phyloP scores from a whole-genome alignment of 306 rosid species.

The Psophocarpus tetragonolobus region DNA sequence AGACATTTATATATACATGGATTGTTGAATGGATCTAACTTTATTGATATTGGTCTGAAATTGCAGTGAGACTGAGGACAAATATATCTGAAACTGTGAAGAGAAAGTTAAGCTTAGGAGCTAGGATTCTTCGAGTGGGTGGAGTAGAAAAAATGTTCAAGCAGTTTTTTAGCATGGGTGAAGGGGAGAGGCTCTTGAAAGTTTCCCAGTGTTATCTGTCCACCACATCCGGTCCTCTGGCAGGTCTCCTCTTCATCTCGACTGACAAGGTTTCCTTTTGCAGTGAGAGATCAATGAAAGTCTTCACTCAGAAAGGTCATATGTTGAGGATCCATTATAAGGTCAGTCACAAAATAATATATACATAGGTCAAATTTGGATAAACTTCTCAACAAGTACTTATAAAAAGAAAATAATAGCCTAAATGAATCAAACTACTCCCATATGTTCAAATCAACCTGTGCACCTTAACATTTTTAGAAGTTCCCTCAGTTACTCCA shows the following conservation, averaged over 20 bases:
- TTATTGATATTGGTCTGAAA: not conserved
- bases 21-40: not conserved
- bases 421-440: not conserved
- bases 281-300: constrained; percentile 65
- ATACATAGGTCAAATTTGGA: not conserved
- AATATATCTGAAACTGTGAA: constrained; percentile 64
- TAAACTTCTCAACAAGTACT: not conserved
- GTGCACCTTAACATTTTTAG: not conserved
- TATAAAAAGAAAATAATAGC: not conserved
- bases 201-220: constrained; percentile 70
- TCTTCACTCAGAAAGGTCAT: constrained; percentile 48
- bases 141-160: constrained; percentile 58
- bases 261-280: constrained; percentile 72
- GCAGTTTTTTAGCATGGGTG: constrained; percentile 49
- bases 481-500: not conserved
- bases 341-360: constrained; percentile 3
- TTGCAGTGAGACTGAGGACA: constrained; percentile 46
- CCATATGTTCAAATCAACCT: not conserved
- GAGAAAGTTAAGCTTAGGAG: constrained; percentile 69
- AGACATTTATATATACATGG: not conserved
- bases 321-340: constrained; percentile 39
- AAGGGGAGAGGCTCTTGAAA: constrained; percentile 61
- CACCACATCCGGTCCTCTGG: constrained; percentile 77
- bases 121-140: constrained; percentile 58
- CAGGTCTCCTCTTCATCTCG: constrained; percentile 80